A percentile compares a stretch with the other conserved stretches of the same genome.
These are phyloP conservation scores for Mangifera indica DNA, from an alignment of 345 rosid species.

Conservation along the genomic window DNA sequence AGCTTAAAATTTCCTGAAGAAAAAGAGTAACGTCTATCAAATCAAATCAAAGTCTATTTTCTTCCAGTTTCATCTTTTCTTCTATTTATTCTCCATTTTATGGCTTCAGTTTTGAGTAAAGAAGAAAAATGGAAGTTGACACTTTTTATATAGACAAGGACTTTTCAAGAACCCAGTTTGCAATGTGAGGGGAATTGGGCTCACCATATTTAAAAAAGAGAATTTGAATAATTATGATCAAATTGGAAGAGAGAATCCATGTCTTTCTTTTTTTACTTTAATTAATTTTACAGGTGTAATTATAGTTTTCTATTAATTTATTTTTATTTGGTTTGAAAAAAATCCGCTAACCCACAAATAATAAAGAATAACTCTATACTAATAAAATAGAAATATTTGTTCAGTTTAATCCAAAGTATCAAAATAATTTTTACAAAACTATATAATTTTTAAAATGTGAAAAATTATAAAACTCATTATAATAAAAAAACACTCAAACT, in stretches of 20 bases:
- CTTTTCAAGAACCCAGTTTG: not conserved
- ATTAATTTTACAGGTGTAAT: slow-evolving; percentile 22
- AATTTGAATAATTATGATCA: slow-evolving; percentile 45
- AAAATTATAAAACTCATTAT: no score
- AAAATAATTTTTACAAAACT: no score
- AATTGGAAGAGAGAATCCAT: slow-evolving; percentile 40
- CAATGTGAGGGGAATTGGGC: no score
- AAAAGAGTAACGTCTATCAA: not conserved
- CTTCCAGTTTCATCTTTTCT: not conserved
- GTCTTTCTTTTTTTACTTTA: not conserved
- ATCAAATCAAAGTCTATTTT: not conserved
- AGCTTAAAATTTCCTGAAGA: no score
- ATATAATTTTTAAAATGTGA: no score
- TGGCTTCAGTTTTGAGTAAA: slow-evolving; percentile 14
- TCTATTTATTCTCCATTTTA: not conserved
- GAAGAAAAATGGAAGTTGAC: slow-evolving; percentile 22
- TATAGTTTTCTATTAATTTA: not conserved
- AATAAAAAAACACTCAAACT: no score
- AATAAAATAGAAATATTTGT: no score
- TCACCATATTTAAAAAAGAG: slow-evolving; percentile 31
- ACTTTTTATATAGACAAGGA: not conserved
- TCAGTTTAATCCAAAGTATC: no score
- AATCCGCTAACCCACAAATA: no score
- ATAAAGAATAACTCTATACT: no score
- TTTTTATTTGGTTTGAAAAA: not conserved